Evolutionary conservation across 2,329 filamentous ascomycete genomes (phyloP).

Genomic region (Aspergillus clavatus): DNA sequence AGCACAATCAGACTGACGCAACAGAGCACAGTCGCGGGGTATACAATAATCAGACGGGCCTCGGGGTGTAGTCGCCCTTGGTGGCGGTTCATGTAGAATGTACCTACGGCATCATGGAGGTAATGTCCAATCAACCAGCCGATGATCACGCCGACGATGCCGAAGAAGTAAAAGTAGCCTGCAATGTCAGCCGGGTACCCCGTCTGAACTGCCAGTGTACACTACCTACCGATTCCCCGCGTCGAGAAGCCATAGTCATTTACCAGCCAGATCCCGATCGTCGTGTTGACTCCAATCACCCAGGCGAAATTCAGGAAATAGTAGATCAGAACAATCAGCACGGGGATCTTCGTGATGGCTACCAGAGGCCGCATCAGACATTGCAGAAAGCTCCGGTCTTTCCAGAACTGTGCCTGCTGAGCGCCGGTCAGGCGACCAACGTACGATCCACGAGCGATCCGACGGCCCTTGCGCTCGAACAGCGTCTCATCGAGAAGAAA

Average conservation of each 20-base stretch:
- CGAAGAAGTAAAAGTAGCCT: constrained; percentile 52
- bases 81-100: constrained; percentile 44
- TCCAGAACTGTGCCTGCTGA: constrained; percentile 22
- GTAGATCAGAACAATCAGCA: constrained; percentile 26
- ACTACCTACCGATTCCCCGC: constrained; percentile 44
- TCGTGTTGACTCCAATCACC: constrained; percentile 53
- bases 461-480: constrained; percentile 18
- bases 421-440: constrained; percentile 20
- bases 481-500: constrained; percentile 26
- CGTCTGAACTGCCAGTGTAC: no score
- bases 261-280: constrained; percentile 47
- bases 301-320: constrained; percentile 37
- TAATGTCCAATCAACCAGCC: constrained; percentile 48
- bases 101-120: constrained; percentile 49
- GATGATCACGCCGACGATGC: constrained; percentile 49
- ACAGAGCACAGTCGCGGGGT: constrained; percentile 29
- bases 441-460: constrained; percentile 4
- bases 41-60: constrained; percentile 48
- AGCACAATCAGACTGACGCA: constrained; percentile 35
- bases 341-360: constrained; percentile 34
- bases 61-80: constrained; percentile 53
- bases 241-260: constrained; percentile 47
- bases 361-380: constrained; percentile 38
- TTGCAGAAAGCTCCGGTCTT: constrained; percentile 37
- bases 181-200: no score